Base-by-base conservation (phyloP, 345 rosid genomes). In the Ailanthus altissimus region DNA sequence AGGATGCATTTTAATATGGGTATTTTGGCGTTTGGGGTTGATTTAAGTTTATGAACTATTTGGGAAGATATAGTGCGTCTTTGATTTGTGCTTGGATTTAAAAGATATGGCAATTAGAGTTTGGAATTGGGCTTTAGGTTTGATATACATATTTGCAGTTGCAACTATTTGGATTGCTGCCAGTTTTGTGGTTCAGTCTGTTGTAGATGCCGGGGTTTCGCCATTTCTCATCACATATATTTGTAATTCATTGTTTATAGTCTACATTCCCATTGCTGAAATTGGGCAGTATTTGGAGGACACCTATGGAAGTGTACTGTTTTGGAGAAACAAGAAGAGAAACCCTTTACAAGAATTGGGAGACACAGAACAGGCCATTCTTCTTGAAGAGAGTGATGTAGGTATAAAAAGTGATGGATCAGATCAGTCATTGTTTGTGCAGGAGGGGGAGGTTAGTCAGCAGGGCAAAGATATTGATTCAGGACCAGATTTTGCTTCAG, bases 161-260 rank as follows among this genome's bases (percentile, higher is more conserved):
- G 99, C 99, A 0, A 81, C 83, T 61, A 95, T 95, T 63, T 95
- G 98, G 99, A 93, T 95, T 63, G 94, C 94, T 5, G 98, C 99
- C 12, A 93, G 98, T 84, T 95, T 90, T 75, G 97, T 93, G 80
- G 99, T 95, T 45, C 97, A 95, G 78, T 92, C 96, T 21, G 97
- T 92, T 32, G 96, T 93, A 9, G 96, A 93, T 83, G 90, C 81
- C 6, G 99, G 98, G 42, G 99, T 93, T 57, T 95, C 97, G 1
- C 98, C 99, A 7, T 95, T 93, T 80, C 90, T 95, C 65, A 83
- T 96, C 78, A 91, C 99, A 12, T 93, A 90, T 82, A 96, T 96
- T 72, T 96, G 99, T 85, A 96, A 96, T 83, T 93, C 99, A 0
- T 77, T 96, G 82, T 93, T 95, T 81, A 79, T 95, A 45, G 63